Percentiles rank a stretch among this genome's conserved stretches.
Conservation (phyloP, 192 early-diverging fungal species). For the Fimicolochytrium jonesii region DNA sequence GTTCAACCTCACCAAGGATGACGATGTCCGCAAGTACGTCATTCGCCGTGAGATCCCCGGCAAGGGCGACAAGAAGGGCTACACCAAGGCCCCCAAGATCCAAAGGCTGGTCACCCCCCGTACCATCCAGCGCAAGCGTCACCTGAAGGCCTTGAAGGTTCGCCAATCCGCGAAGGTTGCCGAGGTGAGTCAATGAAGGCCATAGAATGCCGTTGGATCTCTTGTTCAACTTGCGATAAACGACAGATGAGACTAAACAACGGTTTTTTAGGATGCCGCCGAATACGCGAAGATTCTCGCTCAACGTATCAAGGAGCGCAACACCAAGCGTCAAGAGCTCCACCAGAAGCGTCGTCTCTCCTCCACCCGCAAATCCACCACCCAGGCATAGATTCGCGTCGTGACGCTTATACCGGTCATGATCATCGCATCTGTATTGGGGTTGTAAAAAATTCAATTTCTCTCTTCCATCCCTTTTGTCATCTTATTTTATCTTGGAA, state of each 20-base stretch:
- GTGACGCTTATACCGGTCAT: too few relatives aligned
- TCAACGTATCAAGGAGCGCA: slow-evolving; percentile 91
- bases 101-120: slow-evolving; percentile 97
- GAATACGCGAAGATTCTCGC: slow-evolving; percentile 76
- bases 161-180: slow-evolving; percentile 73
- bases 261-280: slow-evolving; percentile 48
- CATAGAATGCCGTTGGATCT: neutral
- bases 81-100: slow-evolving; percentile 97
- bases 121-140: slow-evolving; percentile 94
- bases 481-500: too few relatives aligned
- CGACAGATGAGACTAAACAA: too few relatives aligned
- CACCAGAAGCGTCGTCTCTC: slow-evolving; percentile 72
- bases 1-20: slow-evolving; percentile 96
- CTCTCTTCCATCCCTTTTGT: too few relatives aligned
- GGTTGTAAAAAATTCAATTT: too few relatives aligned
- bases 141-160: slow-evolving; percentile 81
- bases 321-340: slow-evolving; percentile 72
- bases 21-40: slow-evolving; percentile 99
- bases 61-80: slow-evolving; percentile 82
- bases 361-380: slow-evolving; percentile 53
- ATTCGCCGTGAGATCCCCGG: slow-evolving; percentile 90
- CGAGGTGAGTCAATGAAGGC: slow-evolving; percentile 49
- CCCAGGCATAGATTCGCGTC: slow-evolving; percentile 25
- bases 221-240: neutral
- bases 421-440: too few relatives aligned